Base-by-base conservation (phyloP, 441 rosid species). In the Erodium trifolium region DNA sequence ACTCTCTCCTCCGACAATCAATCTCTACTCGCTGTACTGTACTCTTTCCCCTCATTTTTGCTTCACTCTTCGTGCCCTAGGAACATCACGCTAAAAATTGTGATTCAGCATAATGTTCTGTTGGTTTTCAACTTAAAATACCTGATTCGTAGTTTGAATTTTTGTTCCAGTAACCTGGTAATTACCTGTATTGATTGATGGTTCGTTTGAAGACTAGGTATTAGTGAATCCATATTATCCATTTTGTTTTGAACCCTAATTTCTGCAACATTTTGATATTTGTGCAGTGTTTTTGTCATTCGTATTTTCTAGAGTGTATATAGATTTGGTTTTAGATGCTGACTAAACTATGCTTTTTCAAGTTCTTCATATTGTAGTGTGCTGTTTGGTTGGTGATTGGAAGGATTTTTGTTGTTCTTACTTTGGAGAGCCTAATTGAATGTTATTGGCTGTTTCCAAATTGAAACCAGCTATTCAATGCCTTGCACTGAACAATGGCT, bases 1-100 rank as follows among this genome's bases (percentile, higher is more conserved):
- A 81, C 78, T 45, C 83, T 89, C 11, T 78, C 72, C 8, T 72
- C 82, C 55, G 98, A 90, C 0, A 82, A 76, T 72, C 82, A 80
- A 64, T 70, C 88, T 66, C 79, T 84, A 49, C 72, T 83, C 41
- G 27, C 78, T 6, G 98, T 92, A 77, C 19, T 55, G 62, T 55
- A 55, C 62, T 19, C 9, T 45, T 55, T 55, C n/a, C 23, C 62
- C 62, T 17, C 19, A 55, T 17, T 55, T 55, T 55, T 55, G 9
- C 13, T 45, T 55, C 62, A 8, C 5, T 55, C 62, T 55, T 16
- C 19, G 19, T 16, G 62, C 23, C 62, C 62, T 55, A 55, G 62
- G 19, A 23, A 23, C 27, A 23, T 23, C 27, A 23, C 2, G 0
- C 27, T 23, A 23, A 23, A 23, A 19, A 5, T 53, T 8, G 16